A percentile compares a stretch with the other conserved stretches of the same genome.
Conservation (phyloP, 306 rosid species). For the Macrotyloma uniflorum region DNA sequence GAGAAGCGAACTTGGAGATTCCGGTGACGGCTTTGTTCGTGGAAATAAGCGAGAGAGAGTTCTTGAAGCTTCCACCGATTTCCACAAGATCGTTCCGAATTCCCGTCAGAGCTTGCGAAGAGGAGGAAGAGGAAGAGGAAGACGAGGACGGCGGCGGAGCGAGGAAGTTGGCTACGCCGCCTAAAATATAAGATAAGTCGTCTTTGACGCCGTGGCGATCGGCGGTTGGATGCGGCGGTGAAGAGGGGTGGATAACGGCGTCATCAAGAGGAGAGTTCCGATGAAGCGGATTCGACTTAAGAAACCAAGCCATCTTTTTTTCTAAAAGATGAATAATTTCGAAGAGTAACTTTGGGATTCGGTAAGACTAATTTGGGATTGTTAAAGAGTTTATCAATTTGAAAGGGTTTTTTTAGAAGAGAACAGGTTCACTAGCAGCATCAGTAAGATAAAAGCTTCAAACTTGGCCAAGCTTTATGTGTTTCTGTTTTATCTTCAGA, state of each 20-base stretch:
- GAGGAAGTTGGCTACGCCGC: conserved; percentile 84
- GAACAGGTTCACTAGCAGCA: no score
- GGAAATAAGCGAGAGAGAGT: conserved; percentile 74
- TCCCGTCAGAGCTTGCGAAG: conserved; percentile 58
- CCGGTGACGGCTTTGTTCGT: conserved; percentile 70
- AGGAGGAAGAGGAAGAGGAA: conserved; percentile 24
- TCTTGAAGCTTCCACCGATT: conserved; percentile 81
- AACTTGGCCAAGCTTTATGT: no score
- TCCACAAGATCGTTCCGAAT: conserved; percentile 88
- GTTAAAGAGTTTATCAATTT: no score
- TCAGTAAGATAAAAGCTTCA: no score
- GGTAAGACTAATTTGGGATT: no score
- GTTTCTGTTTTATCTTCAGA: no score
- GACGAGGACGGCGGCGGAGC: conserved; percentile 74
- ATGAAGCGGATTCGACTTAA: no score
- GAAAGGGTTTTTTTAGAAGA: no score
- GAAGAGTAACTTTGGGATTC: no score
- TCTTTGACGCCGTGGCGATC: conserved; percentile 51
- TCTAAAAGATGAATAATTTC: no score
- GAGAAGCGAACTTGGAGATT: conserved; percentile 80
- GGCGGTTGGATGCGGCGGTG: conserved; percentile 27
- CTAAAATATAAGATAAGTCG: conserved; percentile 65
- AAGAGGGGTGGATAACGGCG: conserved; percentile 34
- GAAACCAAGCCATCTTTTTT: conserved; percentile 78
- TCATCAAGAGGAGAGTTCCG: no score